Percentiles rank a stretch among this genome's conserved stretches.
Evolutionary conservation across 2,329 filamentous ascomycete species (phyloP).

Genomic region (Alternaria gaisen): DNA sequence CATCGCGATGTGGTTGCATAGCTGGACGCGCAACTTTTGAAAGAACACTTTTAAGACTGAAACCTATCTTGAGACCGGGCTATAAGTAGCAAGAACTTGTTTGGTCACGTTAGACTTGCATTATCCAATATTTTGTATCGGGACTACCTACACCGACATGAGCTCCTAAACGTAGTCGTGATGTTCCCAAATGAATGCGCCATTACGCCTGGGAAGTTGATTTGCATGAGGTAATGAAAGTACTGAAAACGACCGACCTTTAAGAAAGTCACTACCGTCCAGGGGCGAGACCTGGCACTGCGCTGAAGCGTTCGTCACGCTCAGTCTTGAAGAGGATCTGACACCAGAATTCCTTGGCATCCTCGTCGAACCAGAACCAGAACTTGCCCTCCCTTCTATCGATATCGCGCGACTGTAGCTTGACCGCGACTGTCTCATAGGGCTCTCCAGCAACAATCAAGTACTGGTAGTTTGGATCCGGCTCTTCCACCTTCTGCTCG

Average conservation of each 20-base stretch:
- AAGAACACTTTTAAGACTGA: no score
- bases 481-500: slow-evolving; percentile 93
- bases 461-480: slow-evolving; percentile 92
- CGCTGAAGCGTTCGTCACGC: slow-evolving; percentile 85
- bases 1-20: neutral
- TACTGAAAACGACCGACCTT: neutral
- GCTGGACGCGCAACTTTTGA: neutral
- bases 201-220: slow-evolving; percentile 9
- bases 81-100: slow-evolving; percentile 6
- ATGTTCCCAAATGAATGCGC: slow-evolving; percentile 20
- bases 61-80: neutral
- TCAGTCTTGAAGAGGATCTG: slow-evolving; percentile 99
- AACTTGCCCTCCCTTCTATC: slow-evolving; percentile 87
- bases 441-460: slow-evolving; percentile 94
- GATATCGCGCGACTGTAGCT: slow-evolving; percentile 91
- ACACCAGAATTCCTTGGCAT: slow-evolving; percentile 96
- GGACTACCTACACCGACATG: slow-evolving; percentile 36
- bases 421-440: slow-evolving; percentile 97
- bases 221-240: neutral
- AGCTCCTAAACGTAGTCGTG: neutral
- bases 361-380: slow-evolving; percentile 95
- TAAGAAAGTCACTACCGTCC: slow-evolving; percentile 27
- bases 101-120: slow-evolving; percentile 23
- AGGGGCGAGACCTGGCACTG: slow-evolving; percentile 70
- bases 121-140: slow-evolving; percentile 13